These are phyloP conservation scores for Clavispora phyllophila DNA, from an alignment of 805 yeast genomes.

Conservation along the genomic window DNA sequence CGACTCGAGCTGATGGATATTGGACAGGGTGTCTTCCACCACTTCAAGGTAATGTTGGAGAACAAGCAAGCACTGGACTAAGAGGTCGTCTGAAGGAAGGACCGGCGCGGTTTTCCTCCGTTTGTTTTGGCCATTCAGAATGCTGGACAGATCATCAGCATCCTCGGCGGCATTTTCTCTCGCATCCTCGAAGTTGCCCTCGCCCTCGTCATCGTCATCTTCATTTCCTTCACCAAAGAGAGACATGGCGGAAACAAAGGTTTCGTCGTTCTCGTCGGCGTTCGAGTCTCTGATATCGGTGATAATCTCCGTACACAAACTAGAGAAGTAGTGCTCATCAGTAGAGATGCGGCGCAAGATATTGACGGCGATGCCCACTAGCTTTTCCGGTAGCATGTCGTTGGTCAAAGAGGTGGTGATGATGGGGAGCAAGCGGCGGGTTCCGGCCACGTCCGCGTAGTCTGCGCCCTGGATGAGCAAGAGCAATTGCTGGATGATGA, in stretches of 20 bases:
- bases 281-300: conserved; percentile 76
- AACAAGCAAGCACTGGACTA: conserved; percentile 60
- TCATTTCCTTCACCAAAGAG: conserved; percentile 18
- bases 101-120: conserved; percentile 35
- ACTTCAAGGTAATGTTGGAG: conserved; percentile 67
- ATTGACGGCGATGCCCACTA: conserved; percentile 52
- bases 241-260: conserved; percentile 23
- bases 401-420: conserved; percentile 49
- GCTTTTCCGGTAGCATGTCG: conserved; percentile 49
- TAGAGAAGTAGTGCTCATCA: conserved; percentile 77
- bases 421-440: conserved; percentile 62
- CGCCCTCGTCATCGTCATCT: conserved; percentile 16
- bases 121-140: conserved; percentile 12
- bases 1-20: conserved; percentile 61
- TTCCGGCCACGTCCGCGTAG: conserved; percentile 85
- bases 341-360: conserved; percentile 69
- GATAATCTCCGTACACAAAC: conserved; percentile 79
- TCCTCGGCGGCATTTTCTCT: conserved; percentile 20
- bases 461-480: conserved; percentile 67
- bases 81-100: conserved; percentile 41
- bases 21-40: conserved; percentile 57
- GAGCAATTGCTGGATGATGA: conserved; percentile 69
- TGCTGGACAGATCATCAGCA: conserved; percentile 11
- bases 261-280: conserved; percentile 32
- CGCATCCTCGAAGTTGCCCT: conserved; percentile 10